A percentile compares a stretch with the other conserved stretches of the same genome.
phyloP scores from a whole-genome alignment of 176 grass and related monocot genomes.

The Lolium perenne region DNA sequence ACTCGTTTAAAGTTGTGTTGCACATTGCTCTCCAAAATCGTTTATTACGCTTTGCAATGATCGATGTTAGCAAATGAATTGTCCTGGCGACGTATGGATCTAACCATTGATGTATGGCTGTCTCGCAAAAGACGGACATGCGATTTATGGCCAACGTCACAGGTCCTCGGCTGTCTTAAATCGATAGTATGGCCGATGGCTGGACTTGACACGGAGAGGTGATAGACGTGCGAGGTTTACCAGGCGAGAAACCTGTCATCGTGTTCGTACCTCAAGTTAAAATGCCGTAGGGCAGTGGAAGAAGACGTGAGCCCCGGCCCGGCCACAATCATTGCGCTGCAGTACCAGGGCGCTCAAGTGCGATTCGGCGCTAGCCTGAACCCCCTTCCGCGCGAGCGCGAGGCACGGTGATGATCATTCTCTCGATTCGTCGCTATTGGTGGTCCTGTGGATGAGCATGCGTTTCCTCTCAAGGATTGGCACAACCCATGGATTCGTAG shows the following conservation, averaged over 20 bases:
- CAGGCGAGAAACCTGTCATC: background rate
- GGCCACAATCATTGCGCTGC: conserved; percentile 5
- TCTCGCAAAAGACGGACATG: background rate
- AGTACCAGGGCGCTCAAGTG: background rate
- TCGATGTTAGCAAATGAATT: too few relatives aligned
- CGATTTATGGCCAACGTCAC: conserved; percentile 4
- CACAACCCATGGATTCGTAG: background rate
- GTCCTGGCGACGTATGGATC: too few relatives aligned
- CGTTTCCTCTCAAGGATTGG: background rate
- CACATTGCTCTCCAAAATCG: too few relatives aligned
- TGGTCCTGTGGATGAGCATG: background rate
- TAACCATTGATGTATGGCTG: background rate
- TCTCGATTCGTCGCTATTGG: background rate
- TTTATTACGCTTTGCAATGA: too few relatives aligned
- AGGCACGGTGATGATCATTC: background rate
- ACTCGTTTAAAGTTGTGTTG: too few relatives aligned
- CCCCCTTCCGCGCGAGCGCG: background rate
- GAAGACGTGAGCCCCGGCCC: background rate
- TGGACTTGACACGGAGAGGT: background rate
- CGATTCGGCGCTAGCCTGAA: background rate
- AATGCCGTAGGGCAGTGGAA: background rate
- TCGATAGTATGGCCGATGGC: background rate
- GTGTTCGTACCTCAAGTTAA: background rate
- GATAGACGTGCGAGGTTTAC: background rate
- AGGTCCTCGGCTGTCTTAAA: background rate